Evolutionary conservation across 169 alveolate species (phyloP).

Genomic region (Besnoitia besnoiti): DNA sequence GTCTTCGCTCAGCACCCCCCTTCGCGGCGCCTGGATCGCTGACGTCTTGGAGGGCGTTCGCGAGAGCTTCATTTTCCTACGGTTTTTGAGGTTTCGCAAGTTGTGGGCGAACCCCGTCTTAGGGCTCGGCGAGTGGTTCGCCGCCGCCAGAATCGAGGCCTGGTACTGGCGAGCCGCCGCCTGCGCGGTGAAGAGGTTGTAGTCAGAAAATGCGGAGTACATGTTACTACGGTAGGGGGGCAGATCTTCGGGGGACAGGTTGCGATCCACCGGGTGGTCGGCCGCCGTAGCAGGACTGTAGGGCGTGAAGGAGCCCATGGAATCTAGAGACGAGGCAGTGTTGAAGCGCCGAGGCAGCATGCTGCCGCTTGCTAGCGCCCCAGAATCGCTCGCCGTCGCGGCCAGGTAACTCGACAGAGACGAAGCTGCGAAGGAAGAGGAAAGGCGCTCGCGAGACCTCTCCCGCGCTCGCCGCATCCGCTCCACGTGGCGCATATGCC

Average conservation of each 20-base stretch:
- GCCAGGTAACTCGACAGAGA: slow-evolving; percentile 15
- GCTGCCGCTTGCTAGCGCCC: slow-evolving; percentile 41
- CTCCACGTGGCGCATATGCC: slow-evolving; percentile 55
- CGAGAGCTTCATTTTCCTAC: neutral
- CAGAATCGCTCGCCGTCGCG: slow-evolving; percentile 50
- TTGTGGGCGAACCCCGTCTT: too few species aligned
- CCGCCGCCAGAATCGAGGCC: too few species aligned
- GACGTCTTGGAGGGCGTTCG: too few species aligned
- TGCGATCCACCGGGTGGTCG: neutral
- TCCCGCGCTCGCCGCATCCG: slow-evolving; percentile 65
- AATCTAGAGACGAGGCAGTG: slow-evolving; percentile 48
- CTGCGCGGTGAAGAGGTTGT: neutral
- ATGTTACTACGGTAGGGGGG: neutral
- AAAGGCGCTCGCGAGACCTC: slow-evolving; percentile 55
- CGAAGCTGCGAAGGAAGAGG: neutral
- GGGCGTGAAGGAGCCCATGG: neutral
- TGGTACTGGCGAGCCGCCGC: too few species aligned
- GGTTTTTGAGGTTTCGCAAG: too few species aligned
- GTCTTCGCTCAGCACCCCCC: too few species aligned
- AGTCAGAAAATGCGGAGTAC: neutral
- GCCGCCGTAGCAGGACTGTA: neutral
- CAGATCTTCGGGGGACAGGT: neutral
- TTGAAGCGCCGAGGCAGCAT: slow-evolving; percentile 37
- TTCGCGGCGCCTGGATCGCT: too few species aligned
- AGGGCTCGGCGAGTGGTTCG: neutral